These are phyloP conservation scores for Macroventuria anomochaeta DNA, from an alignment of 2,329 filamentous ascomycete genomes.

Conservation along the genomic window DNA sequence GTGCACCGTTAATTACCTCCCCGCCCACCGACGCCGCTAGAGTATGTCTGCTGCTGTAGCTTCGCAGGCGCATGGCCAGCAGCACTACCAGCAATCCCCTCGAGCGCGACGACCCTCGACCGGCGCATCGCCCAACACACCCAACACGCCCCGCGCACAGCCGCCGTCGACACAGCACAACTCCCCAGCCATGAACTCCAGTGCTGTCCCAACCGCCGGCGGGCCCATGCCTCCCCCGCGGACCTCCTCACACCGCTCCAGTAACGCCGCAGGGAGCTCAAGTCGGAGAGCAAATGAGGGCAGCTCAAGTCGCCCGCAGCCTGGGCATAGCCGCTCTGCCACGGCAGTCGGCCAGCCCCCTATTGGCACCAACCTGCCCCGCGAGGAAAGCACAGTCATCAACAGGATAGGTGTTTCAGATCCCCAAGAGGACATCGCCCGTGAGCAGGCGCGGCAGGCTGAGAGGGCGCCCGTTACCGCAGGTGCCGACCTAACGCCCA, in stretches of 20 bases:
- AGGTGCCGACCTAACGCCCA: slow-evolving; percentile 54
- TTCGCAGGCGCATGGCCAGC: slow-evolving; percentile 43
- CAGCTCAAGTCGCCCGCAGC: slow-evolving; percentile 42
- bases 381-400: slow-evolving; percentile 80
- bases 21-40: slow-evolving; percentile 17
- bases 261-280: slow-evolving; percentile 43
- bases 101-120: slow-evolving; percentile 43
- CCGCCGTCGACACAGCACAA: slow-evolving; percentile 43
- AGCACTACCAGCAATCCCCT: slow-evolving; percentile 42
- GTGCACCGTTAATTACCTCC: neutral
- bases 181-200: slow-evolving; percentile 48
- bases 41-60: slow-evolving; percentile 50
- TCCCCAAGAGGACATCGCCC: slow-evolving; percentile 73
- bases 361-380: slow-evolving; percentile 62
- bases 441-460: slow-evolving; percentile 72
- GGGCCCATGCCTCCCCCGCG: slow-evolving; percentile 77
- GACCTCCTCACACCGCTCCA: slow-evolving; percentile 73
- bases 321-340: slow-evolving; percentile 53
- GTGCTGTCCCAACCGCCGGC: slow-evolving; percentile 60
- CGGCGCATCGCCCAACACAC: slow-evolving; percentile 47
- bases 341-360: slow-evolving; percentile 62
- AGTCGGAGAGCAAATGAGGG: slow-evolving; percentile 55
- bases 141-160: slow-evolving; percentile 50
- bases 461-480: slow-evolving; percentile 60
- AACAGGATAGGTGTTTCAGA: slow-evolving; percentile 79